Conservation (phyloP, 805 yeast genomes). For the Torulaspora quercuum region DNA sequence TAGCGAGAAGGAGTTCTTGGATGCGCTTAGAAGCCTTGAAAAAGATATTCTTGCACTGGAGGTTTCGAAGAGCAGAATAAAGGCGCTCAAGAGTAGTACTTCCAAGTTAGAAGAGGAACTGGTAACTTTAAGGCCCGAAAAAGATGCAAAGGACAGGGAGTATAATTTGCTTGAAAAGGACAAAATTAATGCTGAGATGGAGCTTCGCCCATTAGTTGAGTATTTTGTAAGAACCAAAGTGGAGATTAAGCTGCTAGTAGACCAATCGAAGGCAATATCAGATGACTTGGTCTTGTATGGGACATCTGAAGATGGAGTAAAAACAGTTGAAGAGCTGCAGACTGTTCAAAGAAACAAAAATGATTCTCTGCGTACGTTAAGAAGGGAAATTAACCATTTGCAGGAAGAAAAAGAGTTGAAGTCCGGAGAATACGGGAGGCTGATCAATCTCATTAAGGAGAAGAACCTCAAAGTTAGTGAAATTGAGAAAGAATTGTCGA, state of each 20-base stretch:
- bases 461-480: constrained; percentile 21
- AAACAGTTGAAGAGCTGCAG: constrained; percentile 31
- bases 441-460: constrained; percentile 25
- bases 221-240: constrained; percentile 26
- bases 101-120: constrained; percentile 5
- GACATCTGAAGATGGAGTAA: constrained; percentile 20
- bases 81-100: constrained; percentile 16
- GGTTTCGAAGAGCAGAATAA: constrained; percentile 10
- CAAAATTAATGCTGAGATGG: constrained; percentile 20
- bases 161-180: constrained; percentile 23
- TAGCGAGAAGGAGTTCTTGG: constrained; percentile 35
- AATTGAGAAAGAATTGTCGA: constrained; percentile 23
- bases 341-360: constrained; percentile 22
- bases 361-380: constrained; percentile 20
- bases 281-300: constrained; percentile 29
- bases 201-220: constrained; percentile 32
- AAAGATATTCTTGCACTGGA: constrained; percentile 23
- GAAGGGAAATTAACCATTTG: constrained; percentile 24
- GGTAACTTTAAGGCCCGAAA: constrained; percentile 19
- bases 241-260: constrained; percentile 26
- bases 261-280: constrained; percentile 23
- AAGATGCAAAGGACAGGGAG: constrained; percentile 31
- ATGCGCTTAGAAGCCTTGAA: constrained; percentile 20
- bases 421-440: constrained; percentile 21
- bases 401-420: constrained; percentile 29